A percentile compares a stretch with the other conserved stretches of the same genome.
Evolutionary conservation across 2,329 filamentous ascomycete species (phyloP).

Genomic region (Sclerotinia subarctica): DNA sequence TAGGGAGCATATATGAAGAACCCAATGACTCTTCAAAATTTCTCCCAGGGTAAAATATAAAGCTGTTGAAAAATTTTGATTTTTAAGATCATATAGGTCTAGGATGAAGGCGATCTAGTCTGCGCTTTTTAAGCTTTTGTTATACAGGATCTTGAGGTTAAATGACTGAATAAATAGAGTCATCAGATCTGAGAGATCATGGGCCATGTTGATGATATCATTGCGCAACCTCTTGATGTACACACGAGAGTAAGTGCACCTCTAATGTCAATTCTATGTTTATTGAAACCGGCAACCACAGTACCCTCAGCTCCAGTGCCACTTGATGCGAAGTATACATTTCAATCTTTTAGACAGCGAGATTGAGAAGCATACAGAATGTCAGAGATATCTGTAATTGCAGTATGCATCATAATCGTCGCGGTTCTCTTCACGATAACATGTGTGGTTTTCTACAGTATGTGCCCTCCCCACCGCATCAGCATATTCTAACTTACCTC

Average conservation of each 20-base stretch:
- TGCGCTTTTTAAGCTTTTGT: background rate
- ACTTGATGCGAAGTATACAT: background rate
- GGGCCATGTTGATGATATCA: background rate
- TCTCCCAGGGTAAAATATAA: background rate
- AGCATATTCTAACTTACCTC: background rate
- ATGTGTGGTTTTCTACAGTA: conserved; percentile 1
- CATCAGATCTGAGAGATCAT: background rate
- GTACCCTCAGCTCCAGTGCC: background rate
- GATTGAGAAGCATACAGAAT: background rate
- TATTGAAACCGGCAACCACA: background rate
- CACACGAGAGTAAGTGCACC: no score
- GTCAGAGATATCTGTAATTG: background rate
- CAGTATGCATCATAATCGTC: conserved; percentile 10
- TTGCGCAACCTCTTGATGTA: background rate
- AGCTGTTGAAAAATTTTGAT: no score
- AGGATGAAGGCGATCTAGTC: background rate
- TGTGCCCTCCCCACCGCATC: background rate
- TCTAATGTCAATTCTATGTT: background rate
- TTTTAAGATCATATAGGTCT: background rate
- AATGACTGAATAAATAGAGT: background rate
- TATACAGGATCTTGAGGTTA: background rate
- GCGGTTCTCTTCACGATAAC: background rate
- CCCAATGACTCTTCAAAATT: background rate
- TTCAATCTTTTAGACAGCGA: background rate
- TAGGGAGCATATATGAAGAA: background rate